Evolutionary conservation across 345 rosid species (phyloP).

Genomic region (Crucihimalaya himalaica): DNA sequence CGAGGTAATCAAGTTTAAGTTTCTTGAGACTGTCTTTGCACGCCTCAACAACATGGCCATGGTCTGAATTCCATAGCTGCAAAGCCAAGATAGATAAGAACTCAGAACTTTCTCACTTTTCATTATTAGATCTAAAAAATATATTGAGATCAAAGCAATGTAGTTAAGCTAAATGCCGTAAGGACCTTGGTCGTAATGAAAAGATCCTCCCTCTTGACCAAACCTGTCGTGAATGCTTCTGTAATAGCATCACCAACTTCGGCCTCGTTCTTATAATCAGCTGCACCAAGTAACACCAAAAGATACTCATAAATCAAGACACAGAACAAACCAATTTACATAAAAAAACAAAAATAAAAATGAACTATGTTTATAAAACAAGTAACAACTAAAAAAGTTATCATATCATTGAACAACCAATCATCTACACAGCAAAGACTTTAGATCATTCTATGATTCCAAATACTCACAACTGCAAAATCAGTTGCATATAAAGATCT

Average conservation of each 20-base stretch:
- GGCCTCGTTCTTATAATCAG: slow-evolving; percentile 72
- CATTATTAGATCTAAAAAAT: background rate
- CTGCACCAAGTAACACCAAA: slow-evolving; percentile 40
- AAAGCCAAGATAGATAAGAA: background rate
- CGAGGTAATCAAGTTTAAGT: slow-evolving; percentile 85
- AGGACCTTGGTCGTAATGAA: slow-evolving; percentile 80
- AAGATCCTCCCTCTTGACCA: slow-evolving; percentile 84
- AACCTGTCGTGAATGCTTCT: slow-evolving; percentile 59
- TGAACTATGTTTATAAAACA: background rate
- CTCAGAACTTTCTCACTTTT: background rate
- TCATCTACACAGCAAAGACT: background rate
- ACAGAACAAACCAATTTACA: background rate
- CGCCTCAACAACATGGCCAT: slow-evolving; percentile 84
- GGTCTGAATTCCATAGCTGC: slow-evolving; percentile 98
- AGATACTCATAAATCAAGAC: background rate
- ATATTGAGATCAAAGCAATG: background rate
- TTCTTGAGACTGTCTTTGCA: slow-evolving; percentile 87
- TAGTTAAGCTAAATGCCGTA: background rate
- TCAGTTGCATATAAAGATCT: slow-evolving; percentile 10
- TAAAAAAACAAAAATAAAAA: background rate
- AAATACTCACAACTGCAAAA: background rate
- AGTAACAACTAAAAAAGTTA: background rate
- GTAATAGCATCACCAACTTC: slow-evolving; percentile 79
- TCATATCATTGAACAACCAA: background rate
- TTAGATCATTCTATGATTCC: background rate